These are phyloP conservation scores for Echites panduratus DNA, from an alignment of 257 asterid genomes.

Conservation along the genomic window DNA sequence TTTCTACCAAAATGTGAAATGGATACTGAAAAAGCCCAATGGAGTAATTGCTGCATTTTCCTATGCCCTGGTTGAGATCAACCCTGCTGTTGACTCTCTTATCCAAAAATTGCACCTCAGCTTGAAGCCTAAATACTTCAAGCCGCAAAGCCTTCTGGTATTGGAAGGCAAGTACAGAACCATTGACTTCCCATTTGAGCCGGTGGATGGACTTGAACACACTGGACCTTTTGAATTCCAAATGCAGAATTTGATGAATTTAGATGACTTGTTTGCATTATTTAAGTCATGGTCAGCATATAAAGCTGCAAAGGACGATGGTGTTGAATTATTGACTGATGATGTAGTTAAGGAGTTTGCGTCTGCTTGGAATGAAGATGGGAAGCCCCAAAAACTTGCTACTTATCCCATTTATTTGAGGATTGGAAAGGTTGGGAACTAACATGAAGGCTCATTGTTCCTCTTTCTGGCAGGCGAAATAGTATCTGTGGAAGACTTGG, in stretches of 20 bases:
- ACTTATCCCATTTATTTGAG: constrained; percentile 54
- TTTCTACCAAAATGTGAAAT: constrained; percentile 53
- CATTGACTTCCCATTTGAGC: constrained; percentile 62
- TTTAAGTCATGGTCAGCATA: constrained; percentile 75
- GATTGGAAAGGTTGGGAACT: constrained; percentile 61
- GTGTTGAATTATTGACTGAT: constrained; percentile 54
- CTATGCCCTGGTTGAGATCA: constrained; percentile 45
- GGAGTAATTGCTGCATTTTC: constrained; percentile 86
- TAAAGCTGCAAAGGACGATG: constrained; percentile 65
- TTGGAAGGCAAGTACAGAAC: constrained; percentile 44
- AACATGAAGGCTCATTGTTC: constrained; percentile 14
- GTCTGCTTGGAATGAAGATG: constrained; percentile 63
- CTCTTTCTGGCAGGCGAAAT: not conserved
- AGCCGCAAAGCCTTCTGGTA: constrained; percentile 28
- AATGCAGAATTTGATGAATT: constrained; percentile 47
- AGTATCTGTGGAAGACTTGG: not conserved
- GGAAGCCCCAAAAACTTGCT: constrained; percentile 29
- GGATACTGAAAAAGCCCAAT: constrained; percentile 55
- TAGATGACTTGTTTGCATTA: constrained; percentile 41
- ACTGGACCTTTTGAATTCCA: constrained; percentile 61
- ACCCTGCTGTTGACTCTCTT: constrained; percentile 35
- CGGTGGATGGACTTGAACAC: constrained; percentile 47
- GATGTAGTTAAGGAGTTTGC: constrained; percentile 38
- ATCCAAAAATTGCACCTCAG: constrained; percentile 26
- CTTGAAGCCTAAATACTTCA: constrained; percentile 33